phyloP scores from a whole-genome alignment of 1,284 basidiomycete species.

The Ganoderma meredithae region DNA sequence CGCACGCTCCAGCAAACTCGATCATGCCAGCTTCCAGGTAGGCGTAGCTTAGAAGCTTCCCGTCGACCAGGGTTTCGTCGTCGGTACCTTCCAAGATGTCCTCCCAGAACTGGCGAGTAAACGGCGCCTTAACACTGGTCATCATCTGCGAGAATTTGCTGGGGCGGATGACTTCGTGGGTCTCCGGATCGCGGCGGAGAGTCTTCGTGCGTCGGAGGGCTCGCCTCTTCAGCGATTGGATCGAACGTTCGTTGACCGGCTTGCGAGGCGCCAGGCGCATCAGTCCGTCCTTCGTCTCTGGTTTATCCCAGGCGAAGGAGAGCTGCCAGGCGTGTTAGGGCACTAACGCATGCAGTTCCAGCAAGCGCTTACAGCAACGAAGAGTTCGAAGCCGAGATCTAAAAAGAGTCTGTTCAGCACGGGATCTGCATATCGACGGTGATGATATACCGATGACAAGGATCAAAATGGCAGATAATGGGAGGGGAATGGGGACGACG shows the following conservation, averaged over 20 bases:
- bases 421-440: background rate
- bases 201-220: conserved; percentile 68
- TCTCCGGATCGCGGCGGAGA: conserved; percentile 62
- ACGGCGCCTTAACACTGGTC: conserved; percentile 56
- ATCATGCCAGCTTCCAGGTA: conserved; percentile 74
- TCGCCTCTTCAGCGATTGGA: conserved; percentile 60
- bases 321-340: conserved; percentile 45
- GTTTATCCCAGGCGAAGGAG: conserved; percentile 76
- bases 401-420: background rate
- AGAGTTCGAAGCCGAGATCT: conserved; percentile 76
- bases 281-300: conserved; percentile 67
- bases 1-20: conserved; percentile 59
- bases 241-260: conserved; percentile 67
- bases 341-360: background rate
- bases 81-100: conserved; percentile 61
- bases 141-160: conserved; percentile 48
- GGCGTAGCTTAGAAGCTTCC: conserved; percentile 69
- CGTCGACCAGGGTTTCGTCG: conserved; percentile 66
- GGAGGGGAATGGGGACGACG: conserved; percentile 71
- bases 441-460: conserved; percentile 64
- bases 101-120: conserved; percentile 67
- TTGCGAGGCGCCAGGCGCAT: conserved; percentile 75
- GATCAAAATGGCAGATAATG: conserved; percentile 72
- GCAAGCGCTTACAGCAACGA: conserved; percentile 58
- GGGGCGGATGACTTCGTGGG: conserved; percentile 51